These are phyloP conservation scores for Lactarius akahatsu DNA, from an alignment of 768 basidiomycete species.

Conservation along the genomic window DNA sequence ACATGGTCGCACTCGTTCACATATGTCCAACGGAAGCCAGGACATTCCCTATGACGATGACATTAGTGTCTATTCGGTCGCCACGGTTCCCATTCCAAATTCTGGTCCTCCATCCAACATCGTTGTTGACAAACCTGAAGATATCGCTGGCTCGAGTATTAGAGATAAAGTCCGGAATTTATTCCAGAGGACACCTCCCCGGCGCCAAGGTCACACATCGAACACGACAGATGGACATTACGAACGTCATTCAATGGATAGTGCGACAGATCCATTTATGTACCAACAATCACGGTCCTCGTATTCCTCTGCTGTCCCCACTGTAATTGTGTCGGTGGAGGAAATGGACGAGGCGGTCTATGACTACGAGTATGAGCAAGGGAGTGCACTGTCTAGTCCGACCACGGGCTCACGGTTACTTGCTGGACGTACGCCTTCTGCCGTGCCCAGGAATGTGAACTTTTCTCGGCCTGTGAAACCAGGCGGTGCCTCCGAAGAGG, in stretches of 20 bases:
- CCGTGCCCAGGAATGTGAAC: constrained; percentile 49
- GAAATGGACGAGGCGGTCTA: constrained; percentile 31
- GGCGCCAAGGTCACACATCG: neutral
- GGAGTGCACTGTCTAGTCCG: constrained; percentile 30
- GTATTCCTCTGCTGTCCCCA: constrained; percentile 41
- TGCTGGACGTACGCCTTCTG: constrained; percentile 44
- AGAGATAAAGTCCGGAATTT: neutral
- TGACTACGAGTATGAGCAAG: constrained; percentile 3
- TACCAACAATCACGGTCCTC: constrained; percentile 20
- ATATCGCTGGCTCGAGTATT: neutral
- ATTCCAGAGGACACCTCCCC: neutral
- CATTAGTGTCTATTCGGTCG: constrained; percentile 45
- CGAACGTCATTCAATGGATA: constrained; percentile 2
- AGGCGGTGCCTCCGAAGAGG: constrained; percentile 40
- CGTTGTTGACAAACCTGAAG: neutral
- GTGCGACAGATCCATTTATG: constrained; percentile 29
- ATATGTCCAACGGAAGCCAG: constrained; percentile 21
- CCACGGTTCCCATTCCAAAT: constrained; percentile 39
- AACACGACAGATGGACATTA: neutral
- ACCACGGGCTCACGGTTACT: constrained; percentile 23
- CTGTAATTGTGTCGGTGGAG: constrained; percentile 52
- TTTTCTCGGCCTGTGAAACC: constrained; percentile 65
- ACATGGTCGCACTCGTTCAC: constrained; percentile 23
- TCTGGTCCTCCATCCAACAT: constrained; percentile 21
- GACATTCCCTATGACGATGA: constrained; percentile 37